Base-by-base conservation (phyloP, 305 asterid species). In the Andrographis paniculata region DNA sequence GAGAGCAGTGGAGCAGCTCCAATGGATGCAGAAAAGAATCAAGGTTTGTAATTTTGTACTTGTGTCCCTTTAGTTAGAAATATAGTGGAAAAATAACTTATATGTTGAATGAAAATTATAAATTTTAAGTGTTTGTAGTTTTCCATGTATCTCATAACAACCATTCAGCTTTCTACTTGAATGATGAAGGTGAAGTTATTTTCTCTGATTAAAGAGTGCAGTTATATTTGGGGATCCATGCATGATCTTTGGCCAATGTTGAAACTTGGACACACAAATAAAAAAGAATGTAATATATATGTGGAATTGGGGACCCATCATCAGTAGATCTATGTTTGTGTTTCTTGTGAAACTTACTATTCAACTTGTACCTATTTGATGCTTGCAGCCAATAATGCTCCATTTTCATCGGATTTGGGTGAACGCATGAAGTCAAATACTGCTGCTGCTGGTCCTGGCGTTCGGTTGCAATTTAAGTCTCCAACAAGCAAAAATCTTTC, bases 1-100 rank as follows among this genome's bases (percentile, higher is more conserved):
- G 96, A 83, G 65, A 75, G 80, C 62, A 91, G 95, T 69, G 87
- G 80, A 53, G 82, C 69, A 33, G 78, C 69, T 69, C 82, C 74
- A 55, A 59, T 24, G 56, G 81, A 74, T 47, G 53, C 48, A 35
- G 84, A 72, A 59, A 91, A 66, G 69, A 75, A 74, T 62, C 84
- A 79, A 80, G 95, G 98, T 91, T 46, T 42, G 52, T 41, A 42
- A 39, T 20, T 43, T 56, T 36, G 6, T 43, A 50, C 58, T 57
- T 20, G 15, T n/a, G n/a, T n/a, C n/a, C n/a, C n/a, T n/a, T n/a
- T n/a, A n/a, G n/a, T n/a, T n/a, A n/a, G n/a, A n/a, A n/a, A n/a
- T n/a, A n/a, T n/a, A n/a, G n/a, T n/a, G n/a, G n/a, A n/a, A n/a
- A n/a, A n/a, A n/a, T n/a, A n/a, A n/a, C n/a, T n/a, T n/a, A n/a